Percentiles rank a stretch among this genome's conserved stretches.
These are phyloP conservation scores for Hypomyces rosellus DNA, from an alignment of 2,329 filamentous ascomycete species.

Conservation along the genomic window DNA sequence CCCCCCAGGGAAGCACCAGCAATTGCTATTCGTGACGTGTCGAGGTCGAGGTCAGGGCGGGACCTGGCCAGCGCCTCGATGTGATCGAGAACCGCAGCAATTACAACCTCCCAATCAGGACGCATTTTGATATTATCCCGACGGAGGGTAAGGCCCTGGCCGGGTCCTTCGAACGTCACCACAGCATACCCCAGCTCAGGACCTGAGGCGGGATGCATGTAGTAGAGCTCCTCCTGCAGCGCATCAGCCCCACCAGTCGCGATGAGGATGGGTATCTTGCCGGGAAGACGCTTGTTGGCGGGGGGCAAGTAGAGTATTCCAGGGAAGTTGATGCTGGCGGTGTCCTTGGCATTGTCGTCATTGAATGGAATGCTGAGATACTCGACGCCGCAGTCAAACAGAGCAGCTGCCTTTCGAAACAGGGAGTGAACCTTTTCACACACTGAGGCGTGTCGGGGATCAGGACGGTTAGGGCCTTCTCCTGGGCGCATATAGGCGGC, in stretches of 20 bases:
- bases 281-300: not conserved
- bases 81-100: slow-evolving; percentile 25
- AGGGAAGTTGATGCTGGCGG: not conserved
- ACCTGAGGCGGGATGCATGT: slow-evolving; percentile 20
- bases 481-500: slow-evolving; percentile 7
- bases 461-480: not conserved
- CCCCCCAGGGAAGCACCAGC: slow-evolving; percentile 36
- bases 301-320: not conserved
- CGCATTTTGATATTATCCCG: slow-evolving; percentile 23
- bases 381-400: not conserved
- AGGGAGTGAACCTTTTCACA: not conserved
- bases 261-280: not conserved
- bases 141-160: slow-evolving; percentile 34
- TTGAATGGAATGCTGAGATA: not conserved
- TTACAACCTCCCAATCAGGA: slow-evolving; percentile 34
- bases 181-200: slow-evolving; percentile 34
- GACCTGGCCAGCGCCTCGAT: slow-evolving; percentile 14
- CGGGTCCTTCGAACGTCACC: slow-evolving; percentile 40
- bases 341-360: not conserved
- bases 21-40: slow-evolving; percentile 30
- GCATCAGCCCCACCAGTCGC: slow-evolving; percentile 29
- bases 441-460: not conserved
- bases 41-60: slow-evolving; percentile 24
- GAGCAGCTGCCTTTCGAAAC: not conserved
- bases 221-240: slow-evolving; percentile 36